phyloP scores from a whole-genome alignment of 148 eudicot genomes.

The Hydrangea macrophylla region DNA sequence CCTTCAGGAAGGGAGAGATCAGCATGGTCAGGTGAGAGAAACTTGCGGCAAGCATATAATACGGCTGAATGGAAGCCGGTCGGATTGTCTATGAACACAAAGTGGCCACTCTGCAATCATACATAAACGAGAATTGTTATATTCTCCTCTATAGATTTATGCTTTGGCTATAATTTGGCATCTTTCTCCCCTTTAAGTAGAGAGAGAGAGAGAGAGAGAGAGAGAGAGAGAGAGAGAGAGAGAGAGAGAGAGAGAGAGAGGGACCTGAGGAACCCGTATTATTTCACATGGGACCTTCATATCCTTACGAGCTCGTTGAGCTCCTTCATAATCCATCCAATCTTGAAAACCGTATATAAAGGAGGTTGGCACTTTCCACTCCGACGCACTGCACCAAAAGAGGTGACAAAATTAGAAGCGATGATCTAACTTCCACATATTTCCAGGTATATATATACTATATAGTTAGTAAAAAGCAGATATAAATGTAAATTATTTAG shows the following conservation, averaged over 20 bases:
- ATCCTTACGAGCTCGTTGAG: constrained; percentile 72
- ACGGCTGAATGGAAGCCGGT: constrained; percentile 79
- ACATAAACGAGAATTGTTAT: background rate
- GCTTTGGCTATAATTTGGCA: background rate
- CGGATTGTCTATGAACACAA: constrained; percentile 68
- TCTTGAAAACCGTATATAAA: constrained; percentile 84
- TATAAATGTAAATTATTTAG: background rate
- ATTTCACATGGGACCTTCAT: constrained; percentile 97
- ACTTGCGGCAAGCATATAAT: constrained; percentile 69
- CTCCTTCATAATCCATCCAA: constrained; percentile 95
- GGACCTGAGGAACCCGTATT: constrained; percentile 86
- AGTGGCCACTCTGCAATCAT: constrained; percentile 77
- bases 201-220: background rate
- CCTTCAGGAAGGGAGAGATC: constrained; percentile 59
- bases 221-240: background rate
- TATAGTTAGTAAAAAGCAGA: no score
- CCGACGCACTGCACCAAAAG: constrained; percentile 65
- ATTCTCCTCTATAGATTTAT: background rate
- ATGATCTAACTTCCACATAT: background rate
- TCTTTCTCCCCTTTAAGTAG: no score
- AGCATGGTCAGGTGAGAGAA: constrained; percentile 49
- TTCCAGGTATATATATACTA: background rate
- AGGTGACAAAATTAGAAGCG: background rate
- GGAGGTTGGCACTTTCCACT: constrained; percentile 97
- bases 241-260: constrained; percentile 23